phyloP scores from a whole-genome alignment of 2,329 filamentous ascomycete genomes.

The Penicillium corylophilum region DNA sequence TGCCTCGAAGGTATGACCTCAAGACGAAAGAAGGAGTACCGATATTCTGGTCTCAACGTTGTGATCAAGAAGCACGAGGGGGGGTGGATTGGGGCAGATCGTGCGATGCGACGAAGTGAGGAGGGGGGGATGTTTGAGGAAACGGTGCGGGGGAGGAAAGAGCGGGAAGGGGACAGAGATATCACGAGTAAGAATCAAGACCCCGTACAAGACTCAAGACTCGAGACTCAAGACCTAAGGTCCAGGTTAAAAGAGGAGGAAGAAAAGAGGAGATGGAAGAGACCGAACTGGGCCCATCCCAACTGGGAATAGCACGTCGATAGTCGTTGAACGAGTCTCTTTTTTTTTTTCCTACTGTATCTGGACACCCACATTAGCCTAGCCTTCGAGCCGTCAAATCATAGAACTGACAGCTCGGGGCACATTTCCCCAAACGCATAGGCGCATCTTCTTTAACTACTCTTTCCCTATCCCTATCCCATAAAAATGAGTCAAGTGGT shows the following conservation, averaged over 20 bases:
- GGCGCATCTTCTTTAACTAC: neutral
- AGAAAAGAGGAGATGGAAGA: conserved; percentile 9
- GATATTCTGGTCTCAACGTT: neutral
- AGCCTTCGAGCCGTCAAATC: neutral
- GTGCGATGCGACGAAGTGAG: conserved; percentile 6
- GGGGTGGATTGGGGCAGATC: conserved; percentile 7
- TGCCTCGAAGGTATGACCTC: neutral
- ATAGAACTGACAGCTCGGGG: neutral
- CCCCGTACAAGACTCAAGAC: neutral
- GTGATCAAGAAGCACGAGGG: conserved; percentile 9
- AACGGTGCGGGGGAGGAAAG: conserved; percentile 1
- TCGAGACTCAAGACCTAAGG: neutral
- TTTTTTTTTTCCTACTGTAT: neutral
- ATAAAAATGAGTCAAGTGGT: neutral
- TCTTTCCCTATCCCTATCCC: neutral
- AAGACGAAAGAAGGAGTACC: neutral
- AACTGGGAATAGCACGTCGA: conserved; percentile 14
- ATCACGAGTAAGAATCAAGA: neutral
- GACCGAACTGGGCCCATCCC: conserved; percentile 3
- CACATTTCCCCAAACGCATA: neutral
- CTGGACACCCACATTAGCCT: no score
- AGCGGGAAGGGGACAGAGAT: neutral
- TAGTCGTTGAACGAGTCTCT: neutral
- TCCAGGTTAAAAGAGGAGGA: conserved; percentile 5
- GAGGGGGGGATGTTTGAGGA: neutral